Evolutionary conservation across 257 asterid species (phyloP), one percentile per base, ranked within the genome.

Genomic region (Leonotis leonurus): DNA sequence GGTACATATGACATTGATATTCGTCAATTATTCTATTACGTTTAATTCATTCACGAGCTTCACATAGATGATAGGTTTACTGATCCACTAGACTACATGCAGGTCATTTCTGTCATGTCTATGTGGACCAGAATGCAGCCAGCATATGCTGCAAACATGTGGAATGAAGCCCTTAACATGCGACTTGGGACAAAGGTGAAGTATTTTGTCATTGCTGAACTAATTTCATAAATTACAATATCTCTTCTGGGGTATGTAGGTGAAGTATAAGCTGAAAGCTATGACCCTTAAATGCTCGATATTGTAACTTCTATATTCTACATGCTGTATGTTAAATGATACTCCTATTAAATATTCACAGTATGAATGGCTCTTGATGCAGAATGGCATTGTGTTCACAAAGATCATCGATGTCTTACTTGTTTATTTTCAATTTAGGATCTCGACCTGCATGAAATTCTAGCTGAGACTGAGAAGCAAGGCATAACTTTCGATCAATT

Each of bases 81-180:
- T 73, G 75, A 45, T 74, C 48, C 39, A 50, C 56, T 13, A 40
- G 56, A 68, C 56, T 65, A 12, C 54, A 8, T 76, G 70, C 85
- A 93, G 99, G 99, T 93, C 60, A 80, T 89, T 73, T 93, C 96
- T 85, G 89, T 84, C 88, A 93, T 93, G 97, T 93, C 96, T 60
- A 93, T 93, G 97, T 93, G 99, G 99, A 84, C 97, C 4, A 81
- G 99, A 78, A 78, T 93, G 90, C 97, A 89, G 85, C 99, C 99
- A 49, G 81, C 96, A 57, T 87, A 93, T 75, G 99, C 99, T 76
- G 99, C 97, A 64, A 93, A 93, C 77, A 93, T 93, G 97, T 93
- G 99, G 99, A 93, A 93, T 64, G 99, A 93, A 80, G 99, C 99
- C 70, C 91, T 93, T 68, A 93, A 93, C 77, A 93, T 83, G 88